Percentiles rank a stretch among this genome's conserved stretches.
phyloP scores from a whole-genome alignment of 192 early-diverging fungal species.

The Thamnidium elegans region DNA sequence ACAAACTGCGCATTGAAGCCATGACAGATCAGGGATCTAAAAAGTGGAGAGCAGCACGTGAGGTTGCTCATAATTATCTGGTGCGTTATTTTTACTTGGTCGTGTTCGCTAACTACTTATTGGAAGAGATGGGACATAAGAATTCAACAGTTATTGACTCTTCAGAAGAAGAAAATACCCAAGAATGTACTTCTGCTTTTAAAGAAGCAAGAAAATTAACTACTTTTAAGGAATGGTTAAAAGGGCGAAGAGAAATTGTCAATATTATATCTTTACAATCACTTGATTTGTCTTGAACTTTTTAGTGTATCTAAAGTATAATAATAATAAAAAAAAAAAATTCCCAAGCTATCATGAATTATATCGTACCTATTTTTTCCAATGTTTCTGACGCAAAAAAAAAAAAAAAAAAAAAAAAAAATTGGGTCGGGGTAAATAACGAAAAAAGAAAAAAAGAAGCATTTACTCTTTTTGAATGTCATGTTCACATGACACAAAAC shows the following conservation, averaged over 20 bases:
- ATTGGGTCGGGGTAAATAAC: no score
- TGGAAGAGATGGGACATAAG: constrained; percentile 41
- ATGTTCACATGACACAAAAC: no score
- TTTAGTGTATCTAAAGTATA: not conserved
- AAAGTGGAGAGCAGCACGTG: constrained; percentile 36
- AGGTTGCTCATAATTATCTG: constrained; percentile 56
- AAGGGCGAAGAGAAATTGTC: constrained; percentile 54
- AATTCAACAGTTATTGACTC: not conserved
- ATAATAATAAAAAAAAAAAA: not conserved
- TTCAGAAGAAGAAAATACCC: constrained; percentile 5
- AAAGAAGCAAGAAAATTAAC: constrained; percentile 30
- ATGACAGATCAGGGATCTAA: constrained; percentile 28
- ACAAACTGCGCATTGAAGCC: constrained; percentile 49
- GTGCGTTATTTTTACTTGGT: constrained; percentile 65
- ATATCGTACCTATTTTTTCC: no score
- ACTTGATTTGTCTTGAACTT: constrained; percentile 23
- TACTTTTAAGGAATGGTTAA: constrained; percentile 53
- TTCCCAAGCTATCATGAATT: no score
- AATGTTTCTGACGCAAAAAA: no score
- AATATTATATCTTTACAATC: constrained; percentile 44
- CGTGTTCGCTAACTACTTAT: constrained; percentile 62
- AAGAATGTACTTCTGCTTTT: constrained; percentile 4
- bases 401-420: no score
- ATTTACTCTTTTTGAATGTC: no score
- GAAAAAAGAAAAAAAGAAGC: no score